Evolutionary conservation across 1,284 basidiomycete genomes (phyloP).

Genomic region (Pterula multifida): DNA sequence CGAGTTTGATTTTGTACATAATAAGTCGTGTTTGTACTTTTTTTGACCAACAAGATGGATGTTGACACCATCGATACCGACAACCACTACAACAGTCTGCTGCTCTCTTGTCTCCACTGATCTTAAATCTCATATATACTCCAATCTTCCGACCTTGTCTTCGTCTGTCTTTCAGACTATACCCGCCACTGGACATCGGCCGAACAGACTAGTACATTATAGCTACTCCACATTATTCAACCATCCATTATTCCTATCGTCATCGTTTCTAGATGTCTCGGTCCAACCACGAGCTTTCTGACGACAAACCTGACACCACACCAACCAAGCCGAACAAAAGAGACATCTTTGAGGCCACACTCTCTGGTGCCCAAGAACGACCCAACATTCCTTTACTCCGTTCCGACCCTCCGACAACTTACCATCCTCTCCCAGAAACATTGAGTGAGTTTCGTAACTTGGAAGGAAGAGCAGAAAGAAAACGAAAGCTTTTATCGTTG

Average conservation of each 20-base stretch:
- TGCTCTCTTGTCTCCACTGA: too few relatives aligned
- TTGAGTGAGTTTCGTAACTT: conserved; percentile 50
- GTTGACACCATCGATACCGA: too few relatives aligned
- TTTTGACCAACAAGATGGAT: too few relatives aligned
- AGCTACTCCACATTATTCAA: too few relatives aligned
- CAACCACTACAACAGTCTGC: too few relatives aligned
- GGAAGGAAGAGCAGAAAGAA: conserved; percentile 50
- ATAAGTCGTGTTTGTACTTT: too few relatives aligned
- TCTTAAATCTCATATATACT: not conserved
- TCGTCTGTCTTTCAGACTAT: not conserved
- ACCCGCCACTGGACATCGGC: not conserved
- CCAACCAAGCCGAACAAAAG: conserved; percentile 15
- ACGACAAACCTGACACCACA: conserved; percentile 7
- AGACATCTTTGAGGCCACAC: conserved; percentile 37
- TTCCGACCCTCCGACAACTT: conserved; percentile 30
- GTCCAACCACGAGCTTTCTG: conserved; percentile 12
- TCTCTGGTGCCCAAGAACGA: conserved; percentile 39
- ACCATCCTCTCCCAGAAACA: conserved; percentile 14
- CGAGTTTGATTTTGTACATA: too few relatives aligned
- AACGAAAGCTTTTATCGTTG: conserved; percentile 42
- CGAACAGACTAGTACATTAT: not conserved
- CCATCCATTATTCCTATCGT: not conserved
- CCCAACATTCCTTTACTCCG: conserved; percentile 46
- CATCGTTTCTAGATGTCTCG: conserved; percentile 9
- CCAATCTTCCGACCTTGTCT: not conserved